phyloP scores from a whole-genome alignment of 495 filamentous ascomycete genomes.

The Aspergillus biplanus region DNA sequence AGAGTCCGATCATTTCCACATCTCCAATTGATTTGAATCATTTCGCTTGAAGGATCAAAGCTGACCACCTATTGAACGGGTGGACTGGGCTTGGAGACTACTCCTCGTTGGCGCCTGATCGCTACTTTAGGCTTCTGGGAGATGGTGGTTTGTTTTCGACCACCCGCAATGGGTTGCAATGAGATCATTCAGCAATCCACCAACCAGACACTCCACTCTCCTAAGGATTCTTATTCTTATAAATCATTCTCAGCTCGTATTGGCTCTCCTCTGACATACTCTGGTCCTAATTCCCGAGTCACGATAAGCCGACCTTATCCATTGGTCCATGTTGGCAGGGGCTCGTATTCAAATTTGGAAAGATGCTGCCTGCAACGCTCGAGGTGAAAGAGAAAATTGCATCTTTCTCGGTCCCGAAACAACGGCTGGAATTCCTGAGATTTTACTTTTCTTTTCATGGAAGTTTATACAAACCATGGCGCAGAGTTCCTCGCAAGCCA shows the following conservation, averaged over 20 bases:
- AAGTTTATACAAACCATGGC: background rate
- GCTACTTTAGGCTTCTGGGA: too few species aligned
- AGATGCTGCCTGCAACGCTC: background rate
- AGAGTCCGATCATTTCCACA: too few species aligned
- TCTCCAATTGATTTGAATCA: too few species aligned
- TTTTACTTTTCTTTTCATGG: background rate
- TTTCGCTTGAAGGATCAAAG: too few species aligned
- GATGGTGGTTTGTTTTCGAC: background rate
- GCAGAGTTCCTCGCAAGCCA: background rate
- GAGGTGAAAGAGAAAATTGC: background rate
- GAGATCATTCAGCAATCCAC: background rate
- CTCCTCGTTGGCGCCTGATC: too few species aligned
- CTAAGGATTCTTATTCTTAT: background rate
- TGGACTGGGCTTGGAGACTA: too few species aligned
- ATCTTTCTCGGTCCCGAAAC: too few species aligned
- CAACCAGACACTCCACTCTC: background rate
- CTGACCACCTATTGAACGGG: too few species aligned
- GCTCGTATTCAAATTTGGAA: slow-evolving; percentile 1
- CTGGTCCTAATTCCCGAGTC: background rate
- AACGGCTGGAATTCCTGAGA: background rate
- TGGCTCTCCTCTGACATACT: background rate
- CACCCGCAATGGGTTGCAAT: background rate
- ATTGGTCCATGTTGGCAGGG: background rate
- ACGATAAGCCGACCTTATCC: background rate
- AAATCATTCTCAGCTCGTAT: background rate